Base-by-base conservation (phyloP, 1,139 yeast species). In the Geotrichum phurueaensis region DNA sequence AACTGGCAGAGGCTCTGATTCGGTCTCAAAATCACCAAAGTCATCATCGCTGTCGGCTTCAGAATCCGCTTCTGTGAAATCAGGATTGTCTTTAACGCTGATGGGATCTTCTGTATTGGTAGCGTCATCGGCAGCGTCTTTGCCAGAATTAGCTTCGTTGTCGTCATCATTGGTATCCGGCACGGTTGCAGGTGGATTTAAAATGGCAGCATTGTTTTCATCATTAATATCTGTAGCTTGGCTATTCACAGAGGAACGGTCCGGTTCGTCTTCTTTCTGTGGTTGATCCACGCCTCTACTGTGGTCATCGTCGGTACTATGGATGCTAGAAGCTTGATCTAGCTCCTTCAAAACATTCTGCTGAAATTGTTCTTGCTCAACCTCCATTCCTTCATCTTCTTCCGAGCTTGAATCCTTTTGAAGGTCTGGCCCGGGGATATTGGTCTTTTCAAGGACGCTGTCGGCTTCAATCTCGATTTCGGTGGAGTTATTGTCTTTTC, bases 21-120 rank as follows among this genome's bases (percentile, higher is more conserved):
- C 56, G 9, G 43, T 49, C 12, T 61, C 64, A 54, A 65, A 66
- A 9, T 65, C 68, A 12, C 61, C 66, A 57, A 65, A 64, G 1
- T 60, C 67, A 1, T 60, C 67, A 25, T 64, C 66, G 39, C 61
- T 65, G 18, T 58, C 56, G 4, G 47, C 53, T 13, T 51, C 45
- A 9, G 18, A 7, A 15, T 33, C 51, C 10, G 27, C 18, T 1
- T 49, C 31, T 27, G 31, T 10, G 1, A 7, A 7, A 27, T 27
- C 31, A 10, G 31, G n/a, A 23, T 22, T 18, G 22, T 22, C 27
- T 23, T 23, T 13, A 49, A n/a, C 15, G 33, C 31, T 20, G 29
- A 23, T n/a, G 22, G n/a, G 29, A 6, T 29, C n/a, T 2, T 7
- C n/a, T 7, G 47, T 3, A 7, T 27, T 27, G 10, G 31, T 10